phyloP scores from a whole-genome alignment of 2,329 filamentous ascomycete species.

The Xylaria multiplex region DNA sequence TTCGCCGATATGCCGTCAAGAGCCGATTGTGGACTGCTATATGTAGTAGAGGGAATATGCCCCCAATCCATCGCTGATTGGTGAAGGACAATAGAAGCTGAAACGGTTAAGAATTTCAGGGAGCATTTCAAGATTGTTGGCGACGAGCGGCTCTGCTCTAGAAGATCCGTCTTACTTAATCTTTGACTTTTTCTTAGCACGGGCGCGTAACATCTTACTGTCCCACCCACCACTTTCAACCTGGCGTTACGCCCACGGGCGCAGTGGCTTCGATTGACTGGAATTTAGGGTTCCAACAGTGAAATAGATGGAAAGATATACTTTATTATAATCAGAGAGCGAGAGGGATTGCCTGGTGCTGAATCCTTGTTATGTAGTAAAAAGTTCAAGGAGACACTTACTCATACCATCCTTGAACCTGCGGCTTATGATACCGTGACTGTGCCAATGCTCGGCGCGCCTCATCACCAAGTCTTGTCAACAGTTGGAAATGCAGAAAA shows the following conservation, averaged over 20 bases:
- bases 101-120: constrained; percentile 23
- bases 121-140: too few relatives aligned
- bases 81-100: constrained; percentile 8
- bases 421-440: not conserved
- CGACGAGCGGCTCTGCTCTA: too few relatives aligned
- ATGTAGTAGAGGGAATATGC: not conserved
- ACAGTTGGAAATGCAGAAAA: not conserved
- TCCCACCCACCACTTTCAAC: not conserved
- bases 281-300: constrained; percentile 6
- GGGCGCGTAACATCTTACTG: constrained; percentile 17
- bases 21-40: not conserved
- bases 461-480: constrained; percentile 5
- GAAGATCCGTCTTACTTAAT: not conserved
- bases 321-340: not conserved
- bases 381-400: not conserved
- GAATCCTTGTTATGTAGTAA: not conserved
- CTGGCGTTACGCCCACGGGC: constrained; percentile 27
- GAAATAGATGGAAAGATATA: constrained; percentile 8
- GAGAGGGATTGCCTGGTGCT: too few relatives aligned
- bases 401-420: not conserved
- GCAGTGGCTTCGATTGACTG: constrained; percentile 15
- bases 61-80: constrained; percentile 14
- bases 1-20: not conserved
- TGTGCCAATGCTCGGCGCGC: constrained; percentile 20
- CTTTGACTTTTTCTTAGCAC: constrained; percentile 6